These are phyloP conservation scores for Sarcodon aspratus DNA, from an alignment of 768 basidiomycete genomes.

Conservation along the genomic window DNA sequence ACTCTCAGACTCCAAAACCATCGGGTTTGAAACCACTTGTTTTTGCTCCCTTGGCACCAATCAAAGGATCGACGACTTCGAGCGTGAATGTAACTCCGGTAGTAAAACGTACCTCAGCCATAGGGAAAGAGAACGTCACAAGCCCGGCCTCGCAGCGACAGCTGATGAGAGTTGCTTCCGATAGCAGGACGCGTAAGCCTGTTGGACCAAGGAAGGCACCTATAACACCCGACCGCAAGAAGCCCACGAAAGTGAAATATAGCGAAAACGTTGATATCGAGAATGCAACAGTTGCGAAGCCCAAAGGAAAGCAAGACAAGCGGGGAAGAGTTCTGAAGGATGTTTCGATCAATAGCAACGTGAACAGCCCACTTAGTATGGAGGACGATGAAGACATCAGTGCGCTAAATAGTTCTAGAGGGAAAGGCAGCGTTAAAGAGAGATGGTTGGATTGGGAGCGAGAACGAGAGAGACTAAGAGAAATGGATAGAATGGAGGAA, in stretches of 20 bases:
- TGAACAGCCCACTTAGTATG: no score
- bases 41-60: constrained; percentile 11
- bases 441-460: constrained; percentile 70
- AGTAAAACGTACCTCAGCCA: background rate
- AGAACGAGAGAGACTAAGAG: constrained; percentile 56
- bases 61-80: constrained; percentile 4
- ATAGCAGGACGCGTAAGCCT: constrained; percentile 12
- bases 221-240: constrained; percentile 5
- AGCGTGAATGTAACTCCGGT: background rate
- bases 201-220: constrained; percentile 15
- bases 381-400: no score
- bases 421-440: constrained; percentile 28
- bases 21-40: background rate
- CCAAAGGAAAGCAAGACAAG: constrained; percentile 2
- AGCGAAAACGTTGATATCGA: constrained; percentile 7
- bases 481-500: constrained; percentile 55
- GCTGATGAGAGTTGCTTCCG: constrained; percentile 1
- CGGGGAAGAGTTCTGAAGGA: no score
- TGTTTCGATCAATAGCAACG: no score
- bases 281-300: constrained; percentile 3
- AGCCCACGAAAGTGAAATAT: constrained; percentile 2
- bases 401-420: background rate
- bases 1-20: background rate
- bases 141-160: background rate
- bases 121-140: constrained; percentile 9